Evolutionary conservation across 805 yeast genomes (phyloP).

Genomic region (Metschnikowia gelsemii): DNA sequence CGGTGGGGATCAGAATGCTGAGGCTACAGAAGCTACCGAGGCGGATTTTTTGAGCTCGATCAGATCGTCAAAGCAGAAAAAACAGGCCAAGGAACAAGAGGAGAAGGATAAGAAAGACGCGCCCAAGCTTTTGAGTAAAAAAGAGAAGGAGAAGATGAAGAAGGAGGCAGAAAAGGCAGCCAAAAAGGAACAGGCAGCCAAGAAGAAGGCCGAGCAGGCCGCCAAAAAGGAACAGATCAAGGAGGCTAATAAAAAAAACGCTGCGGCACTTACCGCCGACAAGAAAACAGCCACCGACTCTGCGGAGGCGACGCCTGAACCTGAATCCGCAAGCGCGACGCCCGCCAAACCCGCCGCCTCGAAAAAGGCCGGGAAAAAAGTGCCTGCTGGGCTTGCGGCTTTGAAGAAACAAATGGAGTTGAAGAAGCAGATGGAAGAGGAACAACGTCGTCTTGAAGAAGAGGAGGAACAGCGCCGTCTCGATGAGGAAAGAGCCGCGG

Average conservation of each 20-base stretch:
- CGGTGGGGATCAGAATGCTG: slow-evolving; percentile 12
- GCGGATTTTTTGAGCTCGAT: slow-evolving; percentile 79
- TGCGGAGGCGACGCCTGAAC: slow-evolving; percentile 30
- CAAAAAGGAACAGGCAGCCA: slow-evolving; percentile 86
- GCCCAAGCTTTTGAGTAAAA: slow-evolving; percentile 81
- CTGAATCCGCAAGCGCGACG: slow-evolving; percentile 34
- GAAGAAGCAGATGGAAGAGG: slow-evolving; percentile 85
- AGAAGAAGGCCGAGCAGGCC: slow-evolving; percentile 72
- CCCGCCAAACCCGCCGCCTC: slow-evolving; percentile 36
- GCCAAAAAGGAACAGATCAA: slow-evolving; percentile 58
- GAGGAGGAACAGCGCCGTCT: slow-evolving; percentile 53
- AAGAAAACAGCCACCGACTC: slow-evolving; percentile 26
- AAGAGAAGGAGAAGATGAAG: slow-evolving; percentile 92
- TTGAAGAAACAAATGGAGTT: slow-evolving; percentile 85
- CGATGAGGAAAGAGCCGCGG: slow-evolving; percentile 50
- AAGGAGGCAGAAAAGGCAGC: slow-evolving; percentile 87
- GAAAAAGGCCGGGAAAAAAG: slow-evolving; percentile 64
- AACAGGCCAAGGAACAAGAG: slow-evolving; percentile 64
- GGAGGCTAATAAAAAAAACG: slow-evolving; percentile 45
- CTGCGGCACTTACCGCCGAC: slow-evolving; percentile 33
- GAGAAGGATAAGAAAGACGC: slow-evolving; percentile 52
- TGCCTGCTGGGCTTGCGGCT: slow-evolving; percentile 89
- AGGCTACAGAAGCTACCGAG: slow-evolving; percentile 11
- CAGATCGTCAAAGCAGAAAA: slow-evolving; percentile 75
- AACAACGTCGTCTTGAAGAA: slow-evolving; percentile 68